These are phyloP conservation scores for Auriculariales sp. DNA, from an alignment of 768 basidiomycete species.

Conservation along the genomic window DNA sequence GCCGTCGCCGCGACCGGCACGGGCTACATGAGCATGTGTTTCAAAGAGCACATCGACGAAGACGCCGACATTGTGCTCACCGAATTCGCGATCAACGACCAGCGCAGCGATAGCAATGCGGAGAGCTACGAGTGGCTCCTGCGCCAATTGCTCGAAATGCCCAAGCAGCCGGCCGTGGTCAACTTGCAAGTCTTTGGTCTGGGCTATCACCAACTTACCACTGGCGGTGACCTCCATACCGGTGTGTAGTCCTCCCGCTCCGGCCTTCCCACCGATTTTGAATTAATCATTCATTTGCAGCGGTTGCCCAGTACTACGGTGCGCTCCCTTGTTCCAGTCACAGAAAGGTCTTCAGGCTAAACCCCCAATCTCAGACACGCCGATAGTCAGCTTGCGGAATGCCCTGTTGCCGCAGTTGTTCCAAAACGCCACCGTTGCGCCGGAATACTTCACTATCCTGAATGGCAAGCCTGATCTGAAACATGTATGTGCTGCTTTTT, in stretches of 20 bases:
- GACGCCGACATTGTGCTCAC: conserved; percentile 6
- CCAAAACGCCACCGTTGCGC: background rate
- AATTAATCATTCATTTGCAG: background rate
- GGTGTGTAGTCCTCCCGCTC: background rate
- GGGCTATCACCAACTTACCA: conserved; percentile 3
- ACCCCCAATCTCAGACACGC: conserved; percentile 4
- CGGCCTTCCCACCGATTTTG: background rate
- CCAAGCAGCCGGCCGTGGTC: conserved; percentile 4
- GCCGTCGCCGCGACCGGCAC: conserved; percentile 6
- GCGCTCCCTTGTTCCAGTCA: too few relatives aligned
- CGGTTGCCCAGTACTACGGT: conserved; percentile 6
- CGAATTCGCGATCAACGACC: conserved; percentile 7
- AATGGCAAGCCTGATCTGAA: conserved; percentile 3
- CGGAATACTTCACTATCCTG: conserved; percentile 3
- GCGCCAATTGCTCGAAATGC: conserved; percentile 4
- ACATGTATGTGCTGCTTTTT: conserved; percentile 1
- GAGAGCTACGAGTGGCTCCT: conserved; percentile 7
- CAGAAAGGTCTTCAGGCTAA: too few relatives aligned
- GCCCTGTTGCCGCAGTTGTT: conserved; percentile 6
- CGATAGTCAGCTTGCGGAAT: conserved; percentile 6
- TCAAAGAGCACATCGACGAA: conserved; percentile 4
- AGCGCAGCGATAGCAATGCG: conserved; percentile 3
- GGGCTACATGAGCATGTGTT: conserved; percentile 8
- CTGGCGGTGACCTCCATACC: conserved; percentile 7
- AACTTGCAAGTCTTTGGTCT: conserved; percentile 7